Percentiles rank a stretch among this genome's conserved stretches.
phyloP scores from a whole-genome alignment of 1,139 yeast genomes.

The Yamadazyma sp. region DNA sequence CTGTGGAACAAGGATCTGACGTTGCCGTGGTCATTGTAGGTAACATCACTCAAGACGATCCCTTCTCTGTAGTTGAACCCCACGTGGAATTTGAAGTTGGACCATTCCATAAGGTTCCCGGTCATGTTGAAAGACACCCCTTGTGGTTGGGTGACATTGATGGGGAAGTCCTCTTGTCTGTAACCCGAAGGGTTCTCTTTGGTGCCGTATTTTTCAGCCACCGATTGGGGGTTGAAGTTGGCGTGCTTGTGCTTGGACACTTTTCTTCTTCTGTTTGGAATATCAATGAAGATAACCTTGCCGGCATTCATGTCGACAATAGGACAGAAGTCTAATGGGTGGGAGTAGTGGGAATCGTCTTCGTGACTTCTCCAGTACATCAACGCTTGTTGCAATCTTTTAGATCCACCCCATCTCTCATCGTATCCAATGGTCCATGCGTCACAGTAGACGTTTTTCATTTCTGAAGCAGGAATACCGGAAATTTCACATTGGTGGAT shows the following conservation, averaged over 20 bases:
- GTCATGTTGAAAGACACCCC: conserved; percentile 76
- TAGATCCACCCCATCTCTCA: conserved; percentile 77
- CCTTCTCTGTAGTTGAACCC: conserved; percentile 88
- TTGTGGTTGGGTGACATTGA: conserved; percentile 72
- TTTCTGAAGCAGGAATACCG: conserved; percentile 64
- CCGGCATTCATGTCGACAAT: conserved; percentile 71
- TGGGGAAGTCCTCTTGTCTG: conserved; percentile 62
- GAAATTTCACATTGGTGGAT: conserved; percentile 70
- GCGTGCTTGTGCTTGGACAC: conserved; percentile 67
- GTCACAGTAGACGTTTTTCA: conserved; percentile 76
- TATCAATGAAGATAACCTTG: conserved; percentile 71
- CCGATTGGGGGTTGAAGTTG: conserved; percentile 65
- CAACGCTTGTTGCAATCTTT: conserved; percentile 78
- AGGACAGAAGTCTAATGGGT: conserved; percentile 82
- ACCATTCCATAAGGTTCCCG: conserved; percentile 73
- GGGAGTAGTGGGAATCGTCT: conserved; percentile 81
- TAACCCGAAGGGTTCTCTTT: conserved; percentile 50
- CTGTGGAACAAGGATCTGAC: conserved; percentile 75
- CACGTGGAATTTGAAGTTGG: conserved; percentile 71
- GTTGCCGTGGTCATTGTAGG: conserved; percentile 71
- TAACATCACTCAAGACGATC: conserved; percentile 70
- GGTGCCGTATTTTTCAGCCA: conserved; percentile 58
- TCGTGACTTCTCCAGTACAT: conserved; percentile 77
- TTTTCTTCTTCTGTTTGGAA: conserved; percentile 73
- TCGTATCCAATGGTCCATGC: conserved; percentile 87